Conservation (phyloP, 345 rosid genomes). For the Linum lewisii region DNA sequence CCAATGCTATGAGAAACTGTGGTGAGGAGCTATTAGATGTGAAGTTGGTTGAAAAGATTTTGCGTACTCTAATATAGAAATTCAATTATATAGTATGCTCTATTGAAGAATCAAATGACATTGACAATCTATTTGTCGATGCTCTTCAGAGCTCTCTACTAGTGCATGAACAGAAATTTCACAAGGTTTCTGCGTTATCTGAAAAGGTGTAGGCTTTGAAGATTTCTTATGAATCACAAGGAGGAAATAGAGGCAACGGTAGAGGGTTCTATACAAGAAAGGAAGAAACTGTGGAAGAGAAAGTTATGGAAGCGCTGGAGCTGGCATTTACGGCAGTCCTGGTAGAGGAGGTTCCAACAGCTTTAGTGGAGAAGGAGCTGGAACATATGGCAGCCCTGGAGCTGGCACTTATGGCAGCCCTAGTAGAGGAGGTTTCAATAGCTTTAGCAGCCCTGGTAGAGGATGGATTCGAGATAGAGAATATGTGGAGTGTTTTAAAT, state of each 20-base stretch:
- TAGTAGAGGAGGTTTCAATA: too few relatives aligned
- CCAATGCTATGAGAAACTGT: background rate
- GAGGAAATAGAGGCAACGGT: background rate
- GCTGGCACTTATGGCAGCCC: too few relatives aligned
- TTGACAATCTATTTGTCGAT: background rate
- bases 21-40: background rate
- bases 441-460: too few relatives aligned
- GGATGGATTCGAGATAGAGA: background rate
- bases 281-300: background rate
- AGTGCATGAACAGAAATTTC: background rate
- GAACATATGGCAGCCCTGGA: too few relatives aligned
- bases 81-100: background rate
- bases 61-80: background rate
- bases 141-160: background rate
- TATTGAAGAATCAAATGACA: background rate
- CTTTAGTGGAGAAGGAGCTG: too few relatives aligned
- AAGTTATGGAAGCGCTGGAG: background rate
- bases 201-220: background rate
- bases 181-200: background rate
- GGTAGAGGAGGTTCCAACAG: too few relatives aligned
- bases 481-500: background rate
- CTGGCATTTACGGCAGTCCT: too few relatives aligned
- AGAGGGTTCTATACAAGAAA: too few relatives aligned
- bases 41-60: background rate
- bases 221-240: background rate